Evolutionary conservation across 371 early-diverging fungal species (phyloP), one percentile per base, ranked within the genome.

Genomic region (Chytridium lagenaria): DNA sequence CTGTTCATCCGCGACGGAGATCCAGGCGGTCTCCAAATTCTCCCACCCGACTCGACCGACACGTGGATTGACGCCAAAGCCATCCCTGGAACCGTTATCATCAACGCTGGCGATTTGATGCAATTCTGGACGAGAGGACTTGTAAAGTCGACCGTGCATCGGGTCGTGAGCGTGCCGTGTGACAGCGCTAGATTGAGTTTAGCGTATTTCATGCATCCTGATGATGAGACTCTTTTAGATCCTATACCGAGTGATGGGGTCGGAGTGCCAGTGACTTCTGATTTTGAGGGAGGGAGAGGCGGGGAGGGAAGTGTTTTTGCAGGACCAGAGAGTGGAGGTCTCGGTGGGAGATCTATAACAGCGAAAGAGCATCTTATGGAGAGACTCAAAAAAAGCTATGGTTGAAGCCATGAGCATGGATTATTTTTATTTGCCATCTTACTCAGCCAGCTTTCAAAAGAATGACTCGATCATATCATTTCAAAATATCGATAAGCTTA

Each of bases 71-170:
- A 88, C 0, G 92, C 90, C 0, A 88, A 89, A 5, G 76, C 90
- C 12, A 44, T 66, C 19, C 40, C 38, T 2, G 83, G 82, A 19
- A 80, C 90, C 1, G 81, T 92, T 59, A 69, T 91, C 52, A 87
- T 93, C 65, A 93, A 92, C 73, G 87, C 91, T 33, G 93, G 88
- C 0, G 92, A 92, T 71, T 85, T 88, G 31, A 61, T 91, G 30
- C 87, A 88, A 71, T 87, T 83, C 73, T 93, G 93, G 93, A 92
- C 92, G 5, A 83, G 82, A 49, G 91, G 91, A 0, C 74, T 89
- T 31, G 81, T 92, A 38, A 89, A 86, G 79, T 90, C 90, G 0
- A 91, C 90, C 2, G 78, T 84, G 69, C 92, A 92, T 73, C 88
- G 92, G 1, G 92, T 93, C 28, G 82, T 87, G 19, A 26, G 34